phyloP scores from a whole-genome alignment of 1,139 yeast species.

The Hansenula anomala region DNA sequence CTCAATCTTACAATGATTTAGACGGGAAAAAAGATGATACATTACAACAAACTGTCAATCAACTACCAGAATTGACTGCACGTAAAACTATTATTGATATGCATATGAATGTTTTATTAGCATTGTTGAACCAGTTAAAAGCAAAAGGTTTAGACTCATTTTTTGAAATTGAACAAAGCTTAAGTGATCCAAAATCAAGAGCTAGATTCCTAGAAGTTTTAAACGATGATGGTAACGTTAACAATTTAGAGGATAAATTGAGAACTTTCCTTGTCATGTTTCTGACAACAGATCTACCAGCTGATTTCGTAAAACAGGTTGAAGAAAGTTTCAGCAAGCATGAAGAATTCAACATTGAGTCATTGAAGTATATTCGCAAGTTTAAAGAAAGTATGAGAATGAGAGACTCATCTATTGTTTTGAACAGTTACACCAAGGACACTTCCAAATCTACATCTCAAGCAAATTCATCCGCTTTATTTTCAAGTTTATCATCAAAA shows the following conservation, averaged over 20 bases:
- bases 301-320: slow-evolving; percentile 57
- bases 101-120: slow-evolving; percentile 94
- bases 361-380: slow-evolving; percentile 70
- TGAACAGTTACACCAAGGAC: slow-evolving; percentile 24
- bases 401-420: slow-evolving; percentile 40
- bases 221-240: slow-evolving; percentile 31
- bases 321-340: slow-evolving; percentile 54
- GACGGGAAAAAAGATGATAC: slow-evolving; percentile 68
- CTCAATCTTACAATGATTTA: slow-evolving; percentile 61
- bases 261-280: slow-evolving; percentile 81
- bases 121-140: slow-evolving; percentile 77
- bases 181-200: slow-evolving; percentile 56
- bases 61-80: slow-evolving; percentile 87
- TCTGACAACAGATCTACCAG: slow-evolving; percentile 53
- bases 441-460: slow-evolving; percentile 18
- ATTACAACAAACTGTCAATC: slow-evolving; percentile 82
- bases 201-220: slow-evolving; percentile 55
- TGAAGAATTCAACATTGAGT: slow-evolving; percentile 56
- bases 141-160: slow-evolving; percentile 82
- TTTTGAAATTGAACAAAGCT: slow-evolving; percentile 87
- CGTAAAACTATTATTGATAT: slow-evolving; percentile 85
- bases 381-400: slow-evolving; percentile 76
- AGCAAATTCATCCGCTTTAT: slow-evolving; percentile 54
- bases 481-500: slow-evolving; percentile 72
- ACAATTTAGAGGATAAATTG: slow-evolving; percentile 69